Base-by-base conservation (phyloP, 768 basidiomycete genomes). In the Agaricus subrufescens region DNA sequence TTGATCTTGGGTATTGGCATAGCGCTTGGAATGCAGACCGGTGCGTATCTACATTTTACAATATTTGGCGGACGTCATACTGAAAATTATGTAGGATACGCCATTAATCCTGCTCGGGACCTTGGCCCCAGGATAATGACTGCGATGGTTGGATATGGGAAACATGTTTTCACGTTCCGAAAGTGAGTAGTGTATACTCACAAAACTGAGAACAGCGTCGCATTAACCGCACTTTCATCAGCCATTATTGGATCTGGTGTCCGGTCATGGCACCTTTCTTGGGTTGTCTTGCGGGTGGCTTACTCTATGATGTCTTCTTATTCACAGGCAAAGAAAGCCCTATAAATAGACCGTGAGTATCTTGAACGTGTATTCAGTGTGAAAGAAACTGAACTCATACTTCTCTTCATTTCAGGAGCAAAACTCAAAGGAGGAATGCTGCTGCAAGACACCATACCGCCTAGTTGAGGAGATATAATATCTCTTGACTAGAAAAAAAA, bases 161-260 rank as follows among this genome's bases (percentile, higher is more conserved):
- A 67, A 63, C 73, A 75, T 40, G 82, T 77, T 15, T 80, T 72
- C 69, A 73, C 71, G 1, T 77, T 66, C 66, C 63, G 77, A 56
- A 70, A 73, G 77, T 78, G 54, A 30, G 73, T 65, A 19, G 40
- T 15, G n/a, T 38, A 42, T 37, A 39, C 25, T 54, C 26, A 23
- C 40, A 29, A 5, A 23, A 9, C 15, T 10, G 25, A 8, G 29
- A 9, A 15, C 66, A 54, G 52, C 63, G 34, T 71, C 63, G 53
- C 58, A 45, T 43, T 8, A 31, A 44, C 25, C 26, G 31, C 50
- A 6, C 56, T n/a, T 63, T 50, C 67, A 60, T 34, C 34, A 79
- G 75, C 62, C 86, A 89, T 56, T 89, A 88, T 63, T 89, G 86
- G 87, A 58, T 89, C 37, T 89, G 87, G 87, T 81, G 81, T 61